Base-by-base conservation (phyloP, 768 basidiomycete species). In the Gymnopilus dilepis region DNA sequence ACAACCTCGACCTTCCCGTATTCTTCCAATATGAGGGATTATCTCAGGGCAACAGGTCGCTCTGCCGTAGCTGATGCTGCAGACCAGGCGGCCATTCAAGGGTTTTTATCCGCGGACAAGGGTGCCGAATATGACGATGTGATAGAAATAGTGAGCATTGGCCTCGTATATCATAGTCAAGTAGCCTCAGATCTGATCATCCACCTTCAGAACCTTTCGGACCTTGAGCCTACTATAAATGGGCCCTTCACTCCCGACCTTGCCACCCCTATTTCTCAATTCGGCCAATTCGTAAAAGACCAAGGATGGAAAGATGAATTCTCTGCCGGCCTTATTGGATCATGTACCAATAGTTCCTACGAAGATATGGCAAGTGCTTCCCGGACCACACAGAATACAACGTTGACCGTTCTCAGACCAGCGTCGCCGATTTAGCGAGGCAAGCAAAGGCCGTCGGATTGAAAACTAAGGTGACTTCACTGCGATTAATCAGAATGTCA, bases 281-380 rank as follows among this genome's bases (percentile, higher is more conserved):
- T 99, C 71, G 89, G 86, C 30, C 69, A 80, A 4, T 88, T 97
- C 72, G 82, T 98, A 19, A 79, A 87, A 72, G 86, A 89, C 65
- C 91, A 94, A 74, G 91, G 91, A 11, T 99, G 96, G 94, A 95
- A 94, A 73, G 93, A 95, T 70, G 90, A 94, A 73, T 79, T 99
- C 54, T 91, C 95, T 11, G 97, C 95, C 22, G 87, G 83, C 52
- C 82, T 99, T 26, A 99, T 99, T 70, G 97, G 97, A 22, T 97
- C 95, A n/a, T 99, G 97, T 75, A 99, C 97, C 30, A 99, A 99
- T 74, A 97, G 95, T 61, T 97, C 95, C 5, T 99, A 99, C 72
- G 94, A 97, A 73, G 94, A 95, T 71, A 90, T 95, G 94, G 93
- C 92, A 62, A 56, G 40, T 34, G 8, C 19, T n/a, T 21, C 63